These are phyloP conservation scores for Moesziomyces sp. DNA, from an alignment of 1,284 basidiomycete genomes.

Conservation along the genomic window DNA sequence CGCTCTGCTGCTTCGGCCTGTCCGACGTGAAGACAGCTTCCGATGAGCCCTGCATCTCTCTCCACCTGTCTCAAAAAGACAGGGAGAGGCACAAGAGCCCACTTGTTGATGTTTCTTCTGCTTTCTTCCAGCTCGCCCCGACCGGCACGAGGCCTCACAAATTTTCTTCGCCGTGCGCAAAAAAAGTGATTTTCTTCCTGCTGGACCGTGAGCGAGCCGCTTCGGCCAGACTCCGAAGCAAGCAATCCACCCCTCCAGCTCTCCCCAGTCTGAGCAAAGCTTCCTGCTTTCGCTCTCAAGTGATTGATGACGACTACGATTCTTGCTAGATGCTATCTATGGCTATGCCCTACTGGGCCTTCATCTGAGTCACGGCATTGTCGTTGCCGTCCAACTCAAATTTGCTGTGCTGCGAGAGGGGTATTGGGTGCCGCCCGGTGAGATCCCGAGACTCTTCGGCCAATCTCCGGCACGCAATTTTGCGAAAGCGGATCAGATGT, in stretches of 20 bases:
- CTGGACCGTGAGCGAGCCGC: slow-evolving; percentile 21
- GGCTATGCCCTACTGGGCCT: no score
- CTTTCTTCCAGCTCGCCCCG: neutral
- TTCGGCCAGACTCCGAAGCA: slow-evolving; percentile 29
- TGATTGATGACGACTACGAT: no score
- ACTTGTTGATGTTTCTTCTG: neutral
- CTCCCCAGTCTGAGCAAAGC: no score
- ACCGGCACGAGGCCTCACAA: slow-evolving; percentile 8
- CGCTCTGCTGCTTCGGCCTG: no score
- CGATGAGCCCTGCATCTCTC: no score
- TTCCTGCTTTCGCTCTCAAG: no score
- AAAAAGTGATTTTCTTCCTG: slow-evolving; percentile 13
- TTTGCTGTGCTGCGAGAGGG: no score
- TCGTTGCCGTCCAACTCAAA: no score
- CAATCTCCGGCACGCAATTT: neutral
- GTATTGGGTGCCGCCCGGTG: neutral
- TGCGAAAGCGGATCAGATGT: no score
- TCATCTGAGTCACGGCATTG: no score
- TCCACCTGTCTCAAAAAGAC: neutral
- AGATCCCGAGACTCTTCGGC: neutral
- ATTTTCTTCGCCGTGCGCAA: slow-evolving; percentile 27
- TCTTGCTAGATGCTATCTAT: no score
- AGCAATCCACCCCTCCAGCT: neutral
- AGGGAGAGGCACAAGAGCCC: neutral
- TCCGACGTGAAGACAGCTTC: no score